These are phyloP conservation scores for Solanum ossicruentum DNA, from an alignment of 257 asterid species.

Conservation along the genomic window DNA sequence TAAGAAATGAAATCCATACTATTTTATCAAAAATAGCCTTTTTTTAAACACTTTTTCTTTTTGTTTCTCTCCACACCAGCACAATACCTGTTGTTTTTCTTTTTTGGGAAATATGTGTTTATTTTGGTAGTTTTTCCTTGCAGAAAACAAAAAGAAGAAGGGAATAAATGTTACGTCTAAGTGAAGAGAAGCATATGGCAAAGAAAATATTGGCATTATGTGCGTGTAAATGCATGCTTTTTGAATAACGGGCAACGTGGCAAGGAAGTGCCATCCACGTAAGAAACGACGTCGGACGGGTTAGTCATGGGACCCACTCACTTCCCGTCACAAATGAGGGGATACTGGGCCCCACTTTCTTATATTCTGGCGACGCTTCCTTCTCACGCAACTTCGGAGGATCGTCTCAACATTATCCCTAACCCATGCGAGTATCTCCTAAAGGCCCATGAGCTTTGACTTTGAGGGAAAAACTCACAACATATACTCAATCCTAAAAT, in stretches of 20 bases:
- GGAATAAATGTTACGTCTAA: not conserved
- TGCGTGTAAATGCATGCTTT: not conserved
- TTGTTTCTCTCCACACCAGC: not conserved
- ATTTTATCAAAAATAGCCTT: not conserved
- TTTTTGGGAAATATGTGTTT: not conserved
- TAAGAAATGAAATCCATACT: not conserved
- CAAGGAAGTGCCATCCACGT: conserved; percentile 9
- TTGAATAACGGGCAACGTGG: not conserved
- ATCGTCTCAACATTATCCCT: not conserved
- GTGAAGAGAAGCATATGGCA: not conserved
- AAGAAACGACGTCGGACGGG: conserved; percentile 2
- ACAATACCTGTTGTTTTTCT: not conserved
- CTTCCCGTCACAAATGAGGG: not conserved
- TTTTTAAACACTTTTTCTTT: not conserved
- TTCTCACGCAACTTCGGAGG: conserved; percentile 10
- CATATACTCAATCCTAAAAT: too few species aligned
- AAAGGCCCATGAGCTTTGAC: not conserved
- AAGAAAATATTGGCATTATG: not conserved
- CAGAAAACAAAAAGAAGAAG: not conserved
- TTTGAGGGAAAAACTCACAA: too few species aligned
- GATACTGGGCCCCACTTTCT: not conserved
- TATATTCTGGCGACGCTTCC: conserved; percentile 4
- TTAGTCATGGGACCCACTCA: not conserved
- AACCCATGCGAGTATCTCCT: not conserved
- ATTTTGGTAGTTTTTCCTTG: not conserved